These are phyloP conservation scores for Oryza rufipogon DNA, from an alignment of 176 grass and related monocot species.

Conservation along the genomic window DNA sequence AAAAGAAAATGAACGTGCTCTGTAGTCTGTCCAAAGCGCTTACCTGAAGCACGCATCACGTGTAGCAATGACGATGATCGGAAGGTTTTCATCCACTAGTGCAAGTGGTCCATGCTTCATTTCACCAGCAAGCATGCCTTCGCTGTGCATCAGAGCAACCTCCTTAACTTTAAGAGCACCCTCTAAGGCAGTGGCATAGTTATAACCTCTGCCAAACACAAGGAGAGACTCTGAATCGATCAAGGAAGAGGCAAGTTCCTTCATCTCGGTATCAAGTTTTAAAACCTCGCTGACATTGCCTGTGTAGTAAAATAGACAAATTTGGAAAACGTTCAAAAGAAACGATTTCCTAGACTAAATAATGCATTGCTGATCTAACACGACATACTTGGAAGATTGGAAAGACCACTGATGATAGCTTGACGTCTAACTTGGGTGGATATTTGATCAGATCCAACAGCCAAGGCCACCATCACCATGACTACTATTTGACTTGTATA, in stretches of 20 bases:
- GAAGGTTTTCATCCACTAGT: slow-evolving; percentile 89
- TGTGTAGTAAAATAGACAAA: slow-evolving; percentile 14
- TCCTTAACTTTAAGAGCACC: slow-evolving; percentile 96
- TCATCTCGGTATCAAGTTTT: slow-evolving; percentile 91
- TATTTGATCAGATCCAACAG: slow-evolving; percentile 94
- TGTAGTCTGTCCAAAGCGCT: not conserved
- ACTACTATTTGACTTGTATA: slow-evolving; percentile 97
- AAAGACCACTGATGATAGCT: slow-evolving; percentile 67
- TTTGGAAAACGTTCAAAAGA: slow-evolving; percentile 7
- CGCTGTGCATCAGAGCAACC: slow-evolving; percentile 85
- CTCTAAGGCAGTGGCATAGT: slow-evolving; percentile 92
- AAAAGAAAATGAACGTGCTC: not conserved
- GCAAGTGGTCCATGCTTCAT: slow-evolving; percentile 97
- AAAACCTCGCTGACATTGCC: slow-evolving; percentile 71
- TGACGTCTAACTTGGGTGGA: slow-evolving; percentile 79
- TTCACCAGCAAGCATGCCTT: slow-evolving; percentile 97
- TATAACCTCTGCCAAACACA: slow-evolving; percentile 88
- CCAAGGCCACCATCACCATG: slow-evolving; percentile 95
- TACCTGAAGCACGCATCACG: slow-evolving; percentile 79
- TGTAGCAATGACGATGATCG: slow-evolving; percentile 89
- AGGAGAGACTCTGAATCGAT: slow-evolving; percentile 74
- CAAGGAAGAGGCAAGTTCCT: slow-evolving; percentile 80
- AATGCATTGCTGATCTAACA: too few relatives aligned
- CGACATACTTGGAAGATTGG: slow-evolving; percentile 66
- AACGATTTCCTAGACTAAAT: not conserved